phyloP scores from a whole-genome alignment of 306 rosid genomes.

The Trifolium pratense region DNA sequence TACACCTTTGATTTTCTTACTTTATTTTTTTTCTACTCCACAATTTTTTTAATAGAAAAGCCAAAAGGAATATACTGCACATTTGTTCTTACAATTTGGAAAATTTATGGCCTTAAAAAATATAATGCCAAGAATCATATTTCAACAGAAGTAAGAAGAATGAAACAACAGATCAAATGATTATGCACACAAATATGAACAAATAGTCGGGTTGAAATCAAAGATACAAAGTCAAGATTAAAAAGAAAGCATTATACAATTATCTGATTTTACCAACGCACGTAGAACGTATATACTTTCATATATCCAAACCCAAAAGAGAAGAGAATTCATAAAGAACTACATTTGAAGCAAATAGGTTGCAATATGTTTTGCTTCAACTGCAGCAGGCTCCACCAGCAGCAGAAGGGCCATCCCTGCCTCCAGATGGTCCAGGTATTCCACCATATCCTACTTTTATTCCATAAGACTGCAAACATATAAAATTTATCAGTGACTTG shows the following conservation, averaged over 20 bases:
- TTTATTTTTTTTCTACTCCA: no score
- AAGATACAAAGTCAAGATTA: constrained; percentile 36
- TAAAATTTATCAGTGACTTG: constrained; percentile 37
- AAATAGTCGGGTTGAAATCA: constrained; percentile 39
- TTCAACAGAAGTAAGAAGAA: constrained; percentile 46
- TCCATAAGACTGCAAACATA: constrained; percentile 85
- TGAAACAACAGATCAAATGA: constrained; percentile 49
- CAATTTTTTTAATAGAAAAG: no score
- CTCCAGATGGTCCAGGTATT: constrained; percentile 94
- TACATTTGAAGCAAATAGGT: constrained; percentile 37
- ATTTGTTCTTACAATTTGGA: no score
- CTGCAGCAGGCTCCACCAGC: constrained; percentile 85
- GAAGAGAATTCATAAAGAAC: constrained; percentile 30
- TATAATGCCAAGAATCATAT: constrained; percentile 3
- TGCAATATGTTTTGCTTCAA: constrained; percentile 58
- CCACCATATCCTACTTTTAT: constrained; percentile 99
- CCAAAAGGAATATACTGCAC: no score
- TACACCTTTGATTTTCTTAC: no score
- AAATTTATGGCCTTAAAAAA: not conserved
- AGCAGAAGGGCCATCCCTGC: constrained; percentile 90
- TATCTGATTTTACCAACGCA: constrained; percentile 45
- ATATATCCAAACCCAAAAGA: constrained; percentile 53
- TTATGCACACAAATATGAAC: constrained; percentile 57
- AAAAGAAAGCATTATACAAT: constrained; percentile 57
- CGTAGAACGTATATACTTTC: constrained; percentile 28